Base-by-base conservation (phyloP, 148 eudicot species). In the Arbutus unedo region DNA sequence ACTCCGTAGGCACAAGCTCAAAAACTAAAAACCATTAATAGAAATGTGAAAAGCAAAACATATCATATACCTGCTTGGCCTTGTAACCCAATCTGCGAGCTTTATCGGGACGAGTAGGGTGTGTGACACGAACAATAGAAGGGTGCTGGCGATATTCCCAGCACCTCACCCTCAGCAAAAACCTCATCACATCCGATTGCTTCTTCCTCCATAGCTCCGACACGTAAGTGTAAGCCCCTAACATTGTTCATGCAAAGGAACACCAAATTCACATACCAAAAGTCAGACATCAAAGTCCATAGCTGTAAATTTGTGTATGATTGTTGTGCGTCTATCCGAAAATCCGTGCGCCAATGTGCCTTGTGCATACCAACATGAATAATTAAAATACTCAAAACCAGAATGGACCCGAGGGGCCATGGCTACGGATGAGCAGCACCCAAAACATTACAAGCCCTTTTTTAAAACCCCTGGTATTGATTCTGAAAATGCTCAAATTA, bases 191-290 rank as follows among this genome's bases (percentile, higher is more conserved):
- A 81, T 87, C 89, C 1, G 89, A 85, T 19, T 87, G 89, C 77
- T 87, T 87, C 85, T 85, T 87, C 84, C 87, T 85, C 89, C 89
- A 87, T 57, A 87, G 84, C 89, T 87, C 89, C 76, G 85, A 82
- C 31, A 87, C 85, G 48, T 87, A 87, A 49, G 89, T 85, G 82
- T 87, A 87, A 54, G 89, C 89, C n/a, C 89, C 89, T 87, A 73
- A 11, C 8, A 13, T 23, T 15, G 55, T 18, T 50, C 66, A 49
- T 48, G 18, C 15, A 31, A 19, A 54, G 3, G 6, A 31, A 8
- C 48, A 41, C 48, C 67, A 41, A 23, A 44, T 56, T 13, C 3
- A 59, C 50, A 54, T 6, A 74, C 21, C 25, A 55, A 2, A 54
- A 15, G 59, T 57, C 48, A 77, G 60, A 38, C 25, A 2, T n/a